These are phyloP conservation scores for Mycena galericulata DNA, from an alignment of 768 basidiomycete genomes.

Conservation along the genomic window DNA sequence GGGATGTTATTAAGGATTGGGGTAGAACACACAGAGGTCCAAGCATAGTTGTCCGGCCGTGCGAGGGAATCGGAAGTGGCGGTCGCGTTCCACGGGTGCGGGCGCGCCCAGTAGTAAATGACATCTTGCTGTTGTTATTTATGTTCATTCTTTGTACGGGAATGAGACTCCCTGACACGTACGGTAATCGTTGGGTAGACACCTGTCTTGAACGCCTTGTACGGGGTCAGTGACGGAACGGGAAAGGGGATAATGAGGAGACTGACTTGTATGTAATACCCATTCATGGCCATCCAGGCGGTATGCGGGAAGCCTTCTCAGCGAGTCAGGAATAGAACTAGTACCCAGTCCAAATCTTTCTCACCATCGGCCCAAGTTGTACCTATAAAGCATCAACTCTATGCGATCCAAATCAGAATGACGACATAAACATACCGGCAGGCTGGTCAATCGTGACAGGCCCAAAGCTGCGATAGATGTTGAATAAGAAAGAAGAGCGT, in stretches of 20 bases:
- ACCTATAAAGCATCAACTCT: constrained; percentile 26
- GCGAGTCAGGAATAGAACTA: too few relatives aligned
- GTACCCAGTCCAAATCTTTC: too few relatives aligned
- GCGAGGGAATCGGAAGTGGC: constrained; percentile 53
- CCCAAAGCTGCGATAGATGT: constrained; percentile 54
- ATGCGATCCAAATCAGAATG: too few relatives aligned
- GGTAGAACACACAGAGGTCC: constrained; percentile 60
- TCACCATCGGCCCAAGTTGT: constrained; percentile 53
- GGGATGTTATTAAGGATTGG: constrained; percentile 13
- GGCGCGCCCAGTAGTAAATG: constrained; percentile 71
- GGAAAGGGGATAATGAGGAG: not conserved
- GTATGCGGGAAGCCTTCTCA: constrained; percentile 52
- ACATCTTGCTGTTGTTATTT: constrained; percentile 51
- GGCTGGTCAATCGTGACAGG: constrained; percentile 67
- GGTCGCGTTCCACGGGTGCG: constrained; percentile 66
- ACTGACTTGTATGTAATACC: constrained; percentile 64
- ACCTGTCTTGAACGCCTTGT: constrained; percentile 73
- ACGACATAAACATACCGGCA: constrained; percentile 35
- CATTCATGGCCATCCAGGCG: constrained; percentile 71
- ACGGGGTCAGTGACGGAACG: not conserved
- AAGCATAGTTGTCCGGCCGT: constrained; percentile 63
- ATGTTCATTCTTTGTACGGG: constrained; percentile 31
- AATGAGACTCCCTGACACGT: constrained; percentile 38
- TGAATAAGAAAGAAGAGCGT: too few relatives aligned
- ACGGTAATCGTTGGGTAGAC: constrained; percentile 67